Evolutionary conservation across 345 rosid species (phyloP).

Genomic region (Aquilaria yunnanensis): DNA sequence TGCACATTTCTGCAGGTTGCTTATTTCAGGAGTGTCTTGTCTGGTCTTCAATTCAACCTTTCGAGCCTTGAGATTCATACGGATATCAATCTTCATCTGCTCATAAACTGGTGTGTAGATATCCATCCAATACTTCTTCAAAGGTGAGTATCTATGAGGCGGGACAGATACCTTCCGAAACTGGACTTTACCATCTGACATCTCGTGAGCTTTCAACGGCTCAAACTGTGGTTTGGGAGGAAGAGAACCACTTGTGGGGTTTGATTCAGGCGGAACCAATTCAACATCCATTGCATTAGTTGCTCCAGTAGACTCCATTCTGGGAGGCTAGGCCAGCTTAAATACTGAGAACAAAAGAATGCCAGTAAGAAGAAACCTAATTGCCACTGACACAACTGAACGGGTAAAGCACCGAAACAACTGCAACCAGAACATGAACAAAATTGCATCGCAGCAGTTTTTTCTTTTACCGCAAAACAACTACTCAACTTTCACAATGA

Average conservation of each 20-base stretch:
- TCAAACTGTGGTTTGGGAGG: slow-evolving; percentile 61
- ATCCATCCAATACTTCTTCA: slow-evolving; percentile 83
- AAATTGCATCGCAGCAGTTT: too few species aligned
- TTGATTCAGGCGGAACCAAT: slow-evolving; percentile 10
- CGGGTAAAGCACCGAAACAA: too few species aligned
- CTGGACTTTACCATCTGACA: slow-evolving; percentile 72
- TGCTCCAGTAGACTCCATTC: slow-evolving; percentile 10
- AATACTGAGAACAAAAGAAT: too few species aligned
- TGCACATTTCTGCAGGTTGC: slow-evolving; percentile 77
- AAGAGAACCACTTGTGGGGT: slow-evolving; percentile 14
- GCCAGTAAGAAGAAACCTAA: too few species aligned
- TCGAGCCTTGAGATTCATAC: slow-evolving; percentile 81
- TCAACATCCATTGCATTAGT: slow-evolving; percentile 48
- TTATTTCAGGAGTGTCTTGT: slow-evolving; percentile 60
- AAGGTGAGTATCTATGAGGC: slow-evolving; percentile 73
- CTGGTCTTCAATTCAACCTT: slow-evolving; percentile 76
- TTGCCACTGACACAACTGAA: too few species aligned
- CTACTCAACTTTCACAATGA: too few species aligned
- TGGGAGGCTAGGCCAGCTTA: neutral
- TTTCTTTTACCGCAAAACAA: too few species aligned
- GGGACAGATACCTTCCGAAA: slow-evolving; percentile 70
- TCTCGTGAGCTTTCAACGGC: slow-evolving; percentile 81
- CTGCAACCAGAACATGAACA: too few species aligned
- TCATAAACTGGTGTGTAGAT: slow-evolving; percentile 70
- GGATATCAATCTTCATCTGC: slow-evolving; percentile 84